These are phyloP conservation scores for Triticum dicoccoides DNA, from an alignment of 176 grass and related monocot species.

Conservation along the genomic window DNA sequence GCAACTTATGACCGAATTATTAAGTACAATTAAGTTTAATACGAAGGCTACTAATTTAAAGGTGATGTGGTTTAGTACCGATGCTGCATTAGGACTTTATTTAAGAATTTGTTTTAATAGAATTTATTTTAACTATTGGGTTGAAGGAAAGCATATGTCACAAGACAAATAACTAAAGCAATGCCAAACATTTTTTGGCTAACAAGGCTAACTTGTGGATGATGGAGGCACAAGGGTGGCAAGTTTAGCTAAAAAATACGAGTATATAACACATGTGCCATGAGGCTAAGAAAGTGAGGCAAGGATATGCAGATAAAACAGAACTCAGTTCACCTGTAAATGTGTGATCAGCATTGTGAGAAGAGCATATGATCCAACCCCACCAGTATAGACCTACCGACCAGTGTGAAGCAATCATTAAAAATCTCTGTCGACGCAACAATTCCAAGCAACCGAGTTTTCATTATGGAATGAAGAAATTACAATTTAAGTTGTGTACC, in stretches of 20 bases:
- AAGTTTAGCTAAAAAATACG: neutral
- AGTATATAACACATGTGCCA: neutral
- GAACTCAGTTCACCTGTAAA: constrained; percentile 58
- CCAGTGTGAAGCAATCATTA: constrained; percentile 4
- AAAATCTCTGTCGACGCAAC: neutral
- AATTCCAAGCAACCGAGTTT: neutral
- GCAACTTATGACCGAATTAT: neutral
- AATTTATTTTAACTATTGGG: neutral
- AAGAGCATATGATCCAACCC: constrained; percentile 98
- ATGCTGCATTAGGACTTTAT: neutral
- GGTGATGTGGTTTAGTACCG: neutral
- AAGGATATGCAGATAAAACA: neutral
- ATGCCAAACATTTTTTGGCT: neutral
- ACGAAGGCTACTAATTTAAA: neutral
- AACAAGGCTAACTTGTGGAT: neutral
- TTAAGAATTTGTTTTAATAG: neutral
- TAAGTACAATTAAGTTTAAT: neutral
- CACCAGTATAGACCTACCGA: constrained; percentile 89
- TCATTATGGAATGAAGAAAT: neutral
- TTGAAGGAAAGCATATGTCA: neutral
- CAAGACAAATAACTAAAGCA: neutral
- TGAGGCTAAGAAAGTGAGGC: neutral
- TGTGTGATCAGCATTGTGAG: constrained; percentile 91
- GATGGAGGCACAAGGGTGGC: neutral
- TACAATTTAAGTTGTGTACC: constrained; percentile 39